Evolutionary conservation across 495 filamentous ascomycete genomes (phyloP).

Genomic region (Penicillium diatomitis): DNA sequence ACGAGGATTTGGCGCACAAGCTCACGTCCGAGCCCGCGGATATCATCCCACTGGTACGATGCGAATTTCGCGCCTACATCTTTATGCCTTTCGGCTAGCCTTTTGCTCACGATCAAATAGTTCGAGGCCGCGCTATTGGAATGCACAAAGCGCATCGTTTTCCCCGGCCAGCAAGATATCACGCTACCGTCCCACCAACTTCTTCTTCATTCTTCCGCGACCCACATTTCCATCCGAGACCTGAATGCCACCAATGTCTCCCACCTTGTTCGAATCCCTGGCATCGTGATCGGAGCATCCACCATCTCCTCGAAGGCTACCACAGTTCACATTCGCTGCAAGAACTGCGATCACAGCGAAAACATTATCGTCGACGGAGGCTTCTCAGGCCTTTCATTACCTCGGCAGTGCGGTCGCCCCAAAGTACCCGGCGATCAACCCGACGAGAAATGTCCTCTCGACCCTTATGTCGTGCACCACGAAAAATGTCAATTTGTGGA

Average conservation of each 20-base stretch:
- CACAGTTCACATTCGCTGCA: conserved; percentile 75
- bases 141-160: conserved; percentile 88
- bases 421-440: conserved; percentile 47
- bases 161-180: conserved; percentile 59
- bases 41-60: conserved; percentile 76
- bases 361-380: conserved; percentile 68
- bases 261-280: conserved; percentile 88
- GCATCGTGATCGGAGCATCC: conserved; percentile 95
- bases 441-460: conserved; percentile 71
- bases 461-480: conserved; percentile 92
- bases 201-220: conserved; percentile 84
- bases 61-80: neutral
- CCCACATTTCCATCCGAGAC: conserved; percentile 87
- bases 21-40: conserved; percentile 86
- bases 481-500: conserved; percentile 95
- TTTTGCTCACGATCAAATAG: conserved; percentile 36
- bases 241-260: conserved; percentile 90
- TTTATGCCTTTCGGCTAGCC: no score
- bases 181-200: conserved; percentile 81
- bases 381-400: conserved; percentile 77
- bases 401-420: conserved; percentile 61
- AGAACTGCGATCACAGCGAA: conserved; percentile 69
- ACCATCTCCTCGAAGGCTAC: conserved; percentile 96
- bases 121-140: conserved; percentile 85
- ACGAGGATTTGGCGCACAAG: conserved; percentile 89